Conservation (phyloP, 1,284 basidiomycete genomes). For the Filobasidium uniguttulatum region DNA sequence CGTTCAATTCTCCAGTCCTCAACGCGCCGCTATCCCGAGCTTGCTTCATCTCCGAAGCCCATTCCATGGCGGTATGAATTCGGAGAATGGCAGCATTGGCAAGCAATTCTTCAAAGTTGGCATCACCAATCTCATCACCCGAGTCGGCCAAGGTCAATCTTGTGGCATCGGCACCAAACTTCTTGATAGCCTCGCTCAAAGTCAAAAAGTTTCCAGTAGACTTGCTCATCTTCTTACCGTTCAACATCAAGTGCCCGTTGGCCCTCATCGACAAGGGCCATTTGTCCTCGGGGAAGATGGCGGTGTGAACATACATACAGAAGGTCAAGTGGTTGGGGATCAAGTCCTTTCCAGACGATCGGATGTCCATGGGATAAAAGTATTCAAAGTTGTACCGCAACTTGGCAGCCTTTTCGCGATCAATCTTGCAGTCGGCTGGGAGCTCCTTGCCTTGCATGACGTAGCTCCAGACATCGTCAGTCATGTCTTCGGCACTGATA, state of each 20-base stretch:
- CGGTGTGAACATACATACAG: slow-evolving; percentile 85
- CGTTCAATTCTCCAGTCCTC: slow-evolving; percentile 46
- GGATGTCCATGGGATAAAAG: slow-evolving; percentile 97
- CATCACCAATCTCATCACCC: slow-evolving; percentile 90
- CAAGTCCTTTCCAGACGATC: slow-evolving; percentile 97
- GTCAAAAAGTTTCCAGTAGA: slow-evolving; percentile 53
- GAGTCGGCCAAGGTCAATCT: slow-evolving; percentile 88
- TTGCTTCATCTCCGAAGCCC: slow-evolving; percentile 72
- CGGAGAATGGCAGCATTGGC: slow-evolving; percentile 96
- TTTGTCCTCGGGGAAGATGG: slow-evolving; percentile 84
- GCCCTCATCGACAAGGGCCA: slow-evolving; percentile 86
- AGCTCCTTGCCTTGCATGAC: slow-evolving; percentile 65
- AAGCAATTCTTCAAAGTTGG: slow-evolving; percentile 86
- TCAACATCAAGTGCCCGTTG: slow-evolving; percentile 95
- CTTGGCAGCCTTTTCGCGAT: slow-evolving; percentile 62
- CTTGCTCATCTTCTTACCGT: slow-evolving; percentile 99
- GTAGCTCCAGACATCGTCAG: slow-evolving; percentile 96
- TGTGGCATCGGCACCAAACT: slow-evolving; percentile 49
- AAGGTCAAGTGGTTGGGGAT: slow-evolving; percentile 96
- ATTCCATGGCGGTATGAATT: slow-evolving; percentile 76
- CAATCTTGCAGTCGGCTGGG: slow-evolving; percentile 49
- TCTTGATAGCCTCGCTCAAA: slow-evolving; percentile 37
- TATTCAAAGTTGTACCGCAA: slow-evolving; percentile 89
- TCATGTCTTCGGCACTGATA: slow-evolving; percentile 81
- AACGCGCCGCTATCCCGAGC: slow-evolving; percentile 53